phyloP scores from a whole-genome alignment of 2,329 filamentous ascomycete genomes.

The Alternaria alternata region DNA sequence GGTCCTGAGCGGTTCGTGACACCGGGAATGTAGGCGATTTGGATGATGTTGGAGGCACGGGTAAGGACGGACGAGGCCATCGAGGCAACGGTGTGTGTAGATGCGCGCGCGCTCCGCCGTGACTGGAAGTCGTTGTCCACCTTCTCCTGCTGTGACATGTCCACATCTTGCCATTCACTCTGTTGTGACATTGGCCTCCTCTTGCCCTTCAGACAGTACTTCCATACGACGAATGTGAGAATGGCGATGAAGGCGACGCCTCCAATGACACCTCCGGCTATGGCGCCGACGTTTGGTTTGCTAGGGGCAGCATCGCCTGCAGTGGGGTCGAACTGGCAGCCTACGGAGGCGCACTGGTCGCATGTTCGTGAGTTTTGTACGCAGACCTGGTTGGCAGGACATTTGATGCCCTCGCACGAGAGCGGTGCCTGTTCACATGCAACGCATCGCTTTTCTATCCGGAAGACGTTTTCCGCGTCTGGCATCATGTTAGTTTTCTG shows the following conservation, averaged over 20 bases:
- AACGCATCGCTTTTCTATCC: conserved; percentile 67
- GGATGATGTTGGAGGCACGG: conserved; percentile 96
- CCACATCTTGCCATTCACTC: conserved; percentile 64
- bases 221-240: conserved; percentile 82
- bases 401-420: conserved; percentile 64
- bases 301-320: conserved; percentile 34
- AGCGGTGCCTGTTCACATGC: conserved; percentile 60
- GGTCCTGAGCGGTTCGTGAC: conserved; percentile 91
- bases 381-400: conserved; percentile 64
- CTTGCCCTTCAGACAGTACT: conserved; percentile 83
- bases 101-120: conserved; percentile 70
- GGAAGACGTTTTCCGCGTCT: conserved; percentile 51
- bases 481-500: conserved; percentile 20
- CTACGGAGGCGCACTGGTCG: conserved; percentile 65
- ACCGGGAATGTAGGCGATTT: conserved; percentile 98
- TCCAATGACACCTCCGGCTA: conserved; percentile 90
- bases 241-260: conserved; percentile 79
- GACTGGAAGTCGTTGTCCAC: conserved; percentile 63
- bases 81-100: conserved; percentile 85
- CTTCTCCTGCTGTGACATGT: conserved; percentile 65
- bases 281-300: conserved; percentile 76
- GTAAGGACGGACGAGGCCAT: conserved; percentile 96
- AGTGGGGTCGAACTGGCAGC: conserved; percentile 58
- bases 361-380: conserved; percentile 68
- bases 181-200: conserved; percentile 65